Conservation (phyloP, 2,329 filamentous ascomycete genomes). For the Aspergillus persii region DNA sequence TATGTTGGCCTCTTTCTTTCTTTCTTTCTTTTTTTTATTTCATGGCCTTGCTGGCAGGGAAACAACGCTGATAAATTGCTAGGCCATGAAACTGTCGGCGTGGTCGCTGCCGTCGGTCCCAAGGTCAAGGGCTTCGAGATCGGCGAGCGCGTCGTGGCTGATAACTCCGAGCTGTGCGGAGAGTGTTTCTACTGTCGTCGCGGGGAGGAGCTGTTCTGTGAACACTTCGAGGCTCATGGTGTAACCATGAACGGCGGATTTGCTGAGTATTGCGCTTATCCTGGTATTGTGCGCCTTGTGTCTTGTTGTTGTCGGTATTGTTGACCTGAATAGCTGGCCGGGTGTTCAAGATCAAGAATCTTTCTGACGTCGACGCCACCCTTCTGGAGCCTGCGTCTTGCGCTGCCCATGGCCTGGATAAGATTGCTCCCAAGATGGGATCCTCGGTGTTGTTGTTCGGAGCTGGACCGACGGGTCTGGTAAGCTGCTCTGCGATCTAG, state of each 20-base stretch:
- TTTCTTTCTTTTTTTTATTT: conserved; percentile 2
- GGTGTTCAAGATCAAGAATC: conserved; percentile 67
- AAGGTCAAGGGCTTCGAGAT: conserved; percentile 60
- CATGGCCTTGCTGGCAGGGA: neutral
- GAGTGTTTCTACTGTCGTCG: conserved; percentile 73
- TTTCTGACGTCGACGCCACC: conserved; percentile 66
- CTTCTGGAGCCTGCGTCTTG: conserved; percentile 70
- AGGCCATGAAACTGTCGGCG: conserved; percentile 67
- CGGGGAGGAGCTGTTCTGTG: conserved; percentile 66
- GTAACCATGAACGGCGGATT: conserved; percentile 65
- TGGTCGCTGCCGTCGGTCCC: conserved; percentile 58
- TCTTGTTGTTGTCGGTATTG: neutral
- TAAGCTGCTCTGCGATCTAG: conserved; percentile 39
- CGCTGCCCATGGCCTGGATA: conserved; percentile 68
- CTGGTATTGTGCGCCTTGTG: conserved; percentile 23
- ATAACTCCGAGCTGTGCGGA: conserved; percentile 60
- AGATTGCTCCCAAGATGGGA: conserved; percentile 64
- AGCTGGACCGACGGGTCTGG: conserved; percentile 65
- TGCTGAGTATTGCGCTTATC: conserved; percentile 64
- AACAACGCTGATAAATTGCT: neutral
- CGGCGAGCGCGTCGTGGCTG: conserved; percentile 62
- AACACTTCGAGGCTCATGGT: conserved; percentile 65
- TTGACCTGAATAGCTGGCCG: conserved; percentile 41
- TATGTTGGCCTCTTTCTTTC: neutral
- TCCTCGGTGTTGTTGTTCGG: conserved; percentile 68